Evolutionary conservation across 2,329 filamentous ascomycete genomes (phyloP).

Genomic region (Aspergillus caelatus): DNA sequence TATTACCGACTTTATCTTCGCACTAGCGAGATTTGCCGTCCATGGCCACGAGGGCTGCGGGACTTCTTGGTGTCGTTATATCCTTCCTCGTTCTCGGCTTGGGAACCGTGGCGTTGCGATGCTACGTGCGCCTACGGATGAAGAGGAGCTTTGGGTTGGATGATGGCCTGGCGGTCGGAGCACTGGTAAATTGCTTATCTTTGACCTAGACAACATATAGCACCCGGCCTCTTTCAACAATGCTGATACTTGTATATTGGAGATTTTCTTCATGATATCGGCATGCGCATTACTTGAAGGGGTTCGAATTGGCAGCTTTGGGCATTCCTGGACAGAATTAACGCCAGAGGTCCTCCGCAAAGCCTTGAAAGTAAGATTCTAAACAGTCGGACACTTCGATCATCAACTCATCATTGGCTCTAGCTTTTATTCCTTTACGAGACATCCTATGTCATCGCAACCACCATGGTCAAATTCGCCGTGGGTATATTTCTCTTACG

Average conservation of each 20-base stretch:
- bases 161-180: not conserved
- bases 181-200: not conserved
- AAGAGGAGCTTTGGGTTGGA: slow-evolving; percentile 5
- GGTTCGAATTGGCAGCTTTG: not conserved
- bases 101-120: not conserved
- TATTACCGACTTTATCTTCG: not conserved
- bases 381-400: too few species aligned
- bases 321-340: not conserved
- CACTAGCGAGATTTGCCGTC: not conserved
- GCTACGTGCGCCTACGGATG: slow-evolving; percentile 8
- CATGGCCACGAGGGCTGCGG: not conserved
- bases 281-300: not conserved
- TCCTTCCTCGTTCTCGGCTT: slow-evolving; percentile 1
- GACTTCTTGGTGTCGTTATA: not conserved
- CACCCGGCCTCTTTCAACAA: not conserved
- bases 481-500: slow-evolving; percentile 5
- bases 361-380: slow-evolving; percentile 2
- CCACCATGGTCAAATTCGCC: slow-evolving; percentile 4
- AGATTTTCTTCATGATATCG: not conserved
- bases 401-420: not conserved
- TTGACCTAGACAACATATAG: not conserved
- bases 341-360: not conserved
- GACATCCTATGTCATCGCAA: not conserved
- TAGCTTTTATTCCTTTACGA: slow-evolving; percentile 7
- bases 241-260: not conserved